Evolutionary conservation across 805 yeast genomes (phyloP).

Genomic region (Metschnikowia amazonensis): DNA sequence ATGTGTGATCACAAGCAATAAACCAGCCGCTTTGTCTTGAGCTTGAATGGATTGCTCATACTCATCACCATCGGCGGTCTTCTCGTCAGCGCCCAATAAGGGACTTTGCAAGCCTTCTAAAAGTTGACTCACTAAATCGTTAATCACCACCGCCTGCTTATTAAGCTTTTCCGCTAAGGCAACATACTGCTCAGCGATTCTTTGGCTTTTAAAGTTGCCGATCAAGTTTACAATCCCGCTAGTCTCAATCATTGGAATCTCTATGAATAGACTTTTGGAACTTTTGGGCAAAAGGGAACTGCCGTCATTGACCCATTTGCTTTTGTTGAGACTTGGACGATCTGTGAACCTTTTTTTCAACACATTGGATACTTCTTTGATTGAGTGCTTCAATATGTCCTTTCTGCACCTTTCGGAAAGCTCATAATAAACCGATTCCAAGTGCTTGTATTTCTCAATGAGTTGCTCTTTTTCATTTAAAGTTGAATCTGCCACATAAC

Average conservation of each 20-base stretch:
- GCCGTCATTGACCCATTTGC: slow-evolving; percentile 29
- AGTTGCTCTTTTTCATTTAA: slow-evolving; percentile 7
- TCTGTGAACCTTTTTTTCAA: slow-evolving; percentile 23
- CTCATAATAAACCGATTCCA: slow-evolving; percentile 53
- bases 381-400: slow-evolving; percentile 44
- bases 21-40: slow-evolving; percentile 66
- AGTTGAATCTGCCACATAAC: not conserved
- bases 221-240: slow-evolving; percentile 16
- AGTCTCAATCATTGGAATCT: slow-evolving; percentile 27
- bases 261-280: slow-evolving; percentile 30
- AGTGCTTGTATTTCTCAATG: slow-evolving; percentile 31
- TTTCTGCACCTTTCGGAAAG: slow-evolving; percentile 61
- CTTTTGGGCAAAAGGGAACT: slow-evolving; percentile 28
- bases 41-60: slow-evolving; percentile 69
- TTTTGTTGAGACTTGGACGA: slow-evolving; percentile 16
- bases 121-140: slow-evolving; percentile 48
- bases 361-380: slow-evolving; percentile 31
- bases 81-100: slow-evolving; percentile 41
- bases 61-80: slow-evolving; percentile 66
- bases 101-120: slow-evolving; percentile 44
- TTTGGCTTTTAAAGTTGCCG: slow-evolving; percentile 20
- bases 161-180: slow-evolving; percentile 39
- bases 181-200: slow-evolving; percentile 21
- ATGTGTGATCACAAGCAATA: slow-evolving; percentile 52
- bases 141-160: slow-evolving; percentile 47